Evolutionary conservation across 306 rosid genomes (phyloP), one percentile per base, ranked within the genome.

Genomic region (Quercus alba): DNA sequence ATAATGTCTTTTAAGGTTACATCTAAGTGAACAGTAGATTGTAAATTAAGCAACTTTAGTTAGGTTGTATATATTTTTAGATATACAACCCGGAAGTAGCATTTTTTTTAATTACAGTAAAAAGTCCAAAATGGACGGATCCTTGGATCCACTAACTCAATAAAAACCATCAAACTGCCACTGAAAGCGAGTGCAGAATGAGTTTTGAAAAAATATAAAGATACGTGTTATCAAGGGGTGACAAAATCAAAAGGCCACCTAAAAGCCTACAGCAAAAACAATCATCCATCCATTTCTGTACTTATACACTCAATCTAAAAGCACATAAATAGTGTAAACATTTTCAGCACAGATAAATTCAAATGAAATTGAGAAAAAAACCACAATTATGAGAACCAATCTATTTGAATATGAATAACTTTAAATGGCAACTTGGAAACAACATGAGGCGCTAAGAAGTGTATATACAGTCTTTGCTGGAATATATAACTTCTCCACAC

Each of bases 401-500:
- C 4, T 57, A 57, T 57, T 57, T 57, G 63, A 66, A 66, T 9
- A 4, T 31, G 14, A 66, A 30, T 4, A 66, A 31, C 71, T 66
- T 66, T 3, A 30, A 17, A 31, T 66, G 1, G 18, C 11, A 21
- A 75, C 31, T 46, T 67, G 56, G 26, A 77, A 55, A n/a, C 55
- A 71, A 66, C 49, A 66, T 7, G 72, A 66, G 55, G 54, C 71
- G 76, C 51, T 25, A 57, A 78, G 79, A 73, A 75, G 49, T 18
- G 31, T 49, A 68, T 52, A 71, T 54, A 64, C 68, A 82, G 15
- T 46, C 35, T 57, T 63, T 19, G 75, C 38, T 10, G 30, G 59
- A 35, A 71, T 75, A 72, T 72, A 72, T 66, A 87, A 66, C 72
- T 80, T 79, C 73, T 67, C 78, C 78, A 85, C 80, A 85, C 76